Conservation (phyloP, 2,329 filamentous ascomycete species). For the Dactylellina sp. region DNA sequence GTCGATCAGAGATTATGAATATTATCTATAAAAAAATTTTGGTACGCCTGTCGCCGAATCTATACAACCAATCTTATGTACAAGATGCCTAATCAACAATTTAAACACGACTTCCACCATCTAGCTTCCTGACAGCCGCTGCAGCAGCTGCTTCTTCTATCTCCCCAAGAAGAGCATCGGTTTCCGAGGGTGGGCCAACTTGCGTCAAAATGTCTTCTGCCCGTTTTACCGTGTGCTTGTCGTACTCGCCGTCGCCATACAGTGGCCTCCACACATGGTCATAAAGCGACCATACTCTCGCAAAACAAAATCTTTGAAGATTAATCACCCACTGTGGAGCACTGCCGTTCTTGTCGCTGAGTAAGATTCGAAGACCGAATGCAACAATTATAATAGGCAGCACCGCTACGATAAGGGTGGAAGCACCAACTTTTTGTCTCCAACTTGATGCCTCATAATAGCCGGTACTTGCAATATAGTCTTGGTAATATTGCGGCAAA, state of each 20-base stretch:
- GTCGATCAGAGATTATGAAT: too few relatives aligned
- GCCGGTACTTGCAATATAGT: constrained; percentile 76
- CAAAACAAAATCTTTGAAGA: constrained; percentile 69
- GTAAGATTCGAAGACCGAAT: constrained; percentile 66
- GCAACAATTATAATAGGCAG: constrained; percentile 70
- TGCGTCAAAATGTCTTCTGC: constrained; percentile 12
- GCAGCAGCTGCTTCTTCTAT: constrained; percentile 24
- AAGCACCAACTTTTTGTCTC: constrained; percentile 75
- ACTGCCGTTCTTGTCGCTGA: constrained; percentile 75
- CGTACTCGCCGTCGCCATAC: constrained; percentile 86
- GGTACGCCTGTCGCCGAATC: too few relatives aligned
- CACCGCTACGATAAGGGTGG: constrained; percentile 73
- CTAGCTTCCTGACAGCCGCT: not conserved
- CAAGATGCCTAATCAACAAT: not conserved
- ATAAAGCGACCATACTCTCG: constrained; percentile 73
- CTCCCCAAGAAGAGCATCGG: constrained; percentile 23
- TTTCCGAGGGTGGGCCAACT: constrained; percentile 13
- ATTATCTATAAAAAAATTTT: too few relatives aligned
- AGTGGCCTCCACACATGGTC: constrained; percentile 73
- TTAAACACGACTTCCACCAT: constrained; percentile 12
- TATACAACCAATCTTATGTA: too few relatives aligned
- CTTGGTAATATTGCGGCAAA: constrained; percentile 81
- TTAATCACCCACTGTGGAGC: constrained; percentile 75
- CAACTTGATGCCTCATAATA: constrained; percentile 71
- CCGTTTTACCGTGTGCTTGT: constrained; percentile 28